Percentiles rank a stretch among this genome's conserved stretches.
Conservation (phyloP, 371 early-diverging fungal genomes). For the Actinomucor elegans region DNA sequence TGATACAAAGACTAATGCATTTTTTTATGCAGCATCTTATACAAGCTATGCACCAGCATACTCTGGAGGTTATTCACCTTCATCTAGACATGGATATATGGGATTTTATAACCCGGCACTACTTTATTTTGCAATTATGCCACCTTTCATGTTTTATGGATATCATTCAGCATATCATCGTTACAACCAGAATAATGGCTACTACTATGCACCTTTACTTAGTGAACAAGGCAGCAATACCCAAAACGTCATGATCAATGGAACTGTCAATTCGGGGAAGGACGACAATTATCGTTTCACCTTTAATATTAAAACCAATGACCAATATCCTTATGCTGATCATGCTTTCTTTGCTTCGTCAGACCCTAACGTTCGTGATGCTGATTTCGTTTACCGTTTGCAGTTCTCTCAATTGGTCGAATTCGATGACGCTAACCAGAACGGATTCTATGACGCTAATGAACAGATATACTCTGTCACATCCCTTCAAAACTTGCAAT, state of each 20-base stretch:
- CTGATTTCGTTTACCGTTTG: slow-evolving; percentile 42
- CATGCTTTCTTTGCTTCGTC: slow-evolving; percentile 42
- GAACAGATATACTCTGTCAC: slow-evolving; percentile 30
- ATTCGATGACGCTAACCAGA: slow-evolving; percentile 45
- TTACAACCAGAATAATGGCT: slow-evolving; percentile 38
- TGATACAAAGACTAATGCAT: not conserved
- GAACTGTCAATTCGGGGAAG: slow-evolving; percentile 34
- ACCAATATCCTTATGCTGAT: slow-evolving; percentile 33
- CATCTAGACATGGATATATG: slow-evolving; percentile 32
- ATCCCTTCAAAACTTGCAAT: slow-evolving; percentile 26
- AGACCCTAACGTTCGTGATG: slow-evolving; percentile 30
- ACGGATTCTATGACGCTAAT: slow-evolving; percentile 39
- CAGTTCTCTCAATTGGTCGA: slow-evolving; percentile 39
- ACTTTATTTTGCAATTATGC: slow-evolving; percentile 39
- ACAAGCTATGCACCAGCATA: slow-evolving; percentile 39
- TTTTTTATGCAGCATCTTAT: slow-evolving; percentile 21
- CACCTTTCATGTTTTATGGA: slow-evolving; percentile 36
- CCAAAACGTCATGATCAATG: slow-evolving; percentile 35
- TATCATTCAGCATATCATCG: slow-evolving; percentile 39
- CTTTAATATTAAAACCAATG: slow-evolving; percentile 33
- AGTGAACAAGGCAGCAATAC: slow-evolving; percentile 24
- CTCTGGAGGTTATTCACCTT: slow-evolving; percentile 34
- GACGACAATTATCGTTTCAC: slow-evolving; percentile 37
- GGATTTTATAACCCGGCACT: slow-evolving; percentile 41
- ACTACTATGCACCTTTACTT: slow-evolving; percentile 49